phyloP scores from a whole-genome alignment of 345 rosid species.

The Stellera chamaejasme region DNA sequence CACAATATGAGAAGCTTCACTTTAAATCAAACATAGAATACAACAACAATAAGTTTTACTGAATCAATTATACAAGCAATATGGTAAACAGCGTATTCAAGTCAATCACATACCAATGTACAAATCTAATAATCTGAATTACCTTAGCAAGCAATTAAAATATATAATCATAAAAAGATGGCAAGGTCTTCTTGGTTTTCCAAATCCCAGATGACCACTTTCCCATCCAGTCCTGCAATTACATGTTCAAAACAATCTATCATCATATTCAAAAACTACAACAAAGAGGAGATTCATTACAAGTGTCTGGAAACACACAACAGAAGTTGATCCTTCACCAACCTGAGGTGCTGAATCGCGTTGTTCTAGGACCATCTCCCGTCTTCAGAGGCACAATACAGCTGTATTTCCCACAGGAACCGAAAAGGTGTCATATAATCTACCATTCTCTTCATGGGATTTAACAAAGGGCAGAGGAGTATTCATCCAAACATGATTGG shows the following conservation, averaged over 20 bases:
- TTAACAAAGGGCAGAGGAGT: neutral
- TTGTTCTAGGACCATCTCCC: slow-evolving; percentile 33
- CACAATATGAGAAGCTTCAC: too few relatives aligned
- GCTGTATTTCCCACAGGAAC: slow-evolving; percentile 33
- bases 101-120: too few relatives aligned
- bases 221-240: slow-evolving; percentile 78
- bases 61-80: too few relatives aligned
- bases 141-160: too few relatives aligned
- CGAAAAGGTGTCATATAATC: neutral
- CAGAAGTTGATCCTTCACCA: slow-evolving; percentile 6
- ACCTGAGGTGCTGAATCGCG: slow-evolving; percentile 97
- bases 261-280: neutral
- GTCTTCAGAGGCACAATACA: slow-evolving; percentile 49
- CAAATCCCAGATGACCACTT: slow-evolving; percentile 79
- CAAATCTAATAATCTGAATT: too few relatives aligned
- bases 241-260: neutral
- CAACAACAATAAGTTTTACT: too few relatives aligned
- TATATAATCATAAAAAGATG: slow-evolving; percentile 18
- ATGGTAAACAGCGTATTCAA: too few relatives aligned
- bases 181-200: slow-evolving; percentile 56
- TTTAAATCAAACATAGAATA: too few relatives aligned
- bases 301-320: neutral
- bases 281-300: neutral
- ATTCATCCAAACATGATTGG: neutral
- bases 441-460: neutral